phyloP scores from a whole-genome alignment of 306 rosid genomes.

The Quercus rubra region DNA sequence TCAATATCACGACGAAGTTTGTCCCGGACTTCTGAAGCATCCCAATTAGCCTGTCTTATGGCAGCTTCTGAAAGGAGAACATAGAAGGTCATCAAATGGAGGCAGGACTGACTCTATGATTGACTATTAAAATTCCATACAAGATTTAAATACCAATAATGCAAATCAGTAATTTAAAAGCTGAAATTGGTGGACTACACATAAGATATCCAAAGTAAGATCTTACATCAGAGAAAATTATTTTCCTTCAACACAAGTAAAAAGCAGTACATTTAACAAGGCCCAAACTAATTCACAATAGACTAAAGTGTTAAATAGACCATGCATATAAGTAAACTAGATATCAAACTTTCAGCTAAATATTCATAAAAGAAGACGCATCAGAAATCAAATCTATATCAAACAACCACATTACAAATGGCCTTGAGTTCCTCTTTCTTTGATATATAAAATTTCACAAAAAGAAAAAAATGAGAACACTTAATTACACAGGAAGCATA shows the following conservation, averaged over 20 bases:
- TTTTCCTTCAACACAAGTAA: slow-evolving; percentile 8
- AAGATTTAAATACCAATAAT: neutral
- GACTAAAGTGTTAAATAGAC: neutral
- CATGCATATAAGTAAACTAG: neutral
- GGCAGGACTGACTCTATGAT: neutral
- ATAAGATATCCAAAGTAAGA: slow-evolving; percentile 2
- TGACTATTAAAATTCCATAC: neutral
- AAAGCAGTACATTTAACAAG: neutral
- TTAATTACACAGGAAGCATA: neutral
- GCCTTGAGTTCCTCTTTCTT: too few species aligned
- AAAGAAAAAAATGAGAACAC: too few species aligned
- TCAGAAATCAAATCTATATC: neutral
- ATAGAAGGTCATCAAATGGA: slow-evolving; percentile 5
- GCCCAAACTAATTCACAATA: neutral
- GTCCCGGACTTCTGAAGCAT: slow-evolving; percentile 56
- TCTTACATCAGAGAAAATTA: slow-evolving; percentile 4
- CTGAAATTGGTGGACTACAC: neutral
- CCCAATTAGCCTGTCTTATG: slow-evolving; percentile 64
- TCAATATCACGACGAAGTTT: slow-evolving; percentile 74
- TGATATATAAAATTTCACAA: too few species aligned
- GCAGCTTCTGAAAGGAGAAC: slow-evolving; percentile 52
- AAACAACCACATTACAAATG: neutral
- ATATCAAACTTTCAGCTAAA: neutral
- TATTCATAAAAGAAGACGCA: neutral
- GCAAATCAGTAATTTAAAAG: neutral